Evolutionary conservation across 148 eudicot genomes (phyloP).

Genomic region (Mesembryanthemum crystallinum): DNA sequence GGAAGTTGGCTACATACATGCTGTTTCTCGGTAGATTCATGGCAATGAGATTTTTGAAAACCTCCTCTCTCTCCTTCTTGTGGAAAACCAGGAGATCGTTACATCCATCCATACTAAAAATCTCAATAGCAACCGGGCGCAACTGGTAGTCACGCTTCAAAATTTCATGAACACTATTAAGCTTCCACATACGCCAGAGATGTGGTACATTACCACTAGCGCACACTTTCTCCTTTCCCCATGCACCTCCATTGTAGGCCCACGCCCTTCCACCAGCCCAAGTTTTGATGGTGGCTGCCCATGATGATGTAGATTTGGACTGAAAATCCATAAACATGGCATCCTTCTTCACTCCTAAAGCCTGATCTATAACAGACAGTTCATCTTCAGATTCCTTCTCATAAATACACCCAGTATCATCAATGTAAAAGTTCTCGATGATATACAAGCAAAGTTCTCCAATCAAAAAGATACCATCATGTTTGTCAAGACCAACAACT

Average conservation of each 20-base stretch:
- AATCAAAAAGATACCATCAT: conserved; percentile 94
- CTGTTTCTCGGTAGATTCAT: conserved; percentile 98
- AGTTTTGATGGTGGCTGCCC: conserved; percentile 60
- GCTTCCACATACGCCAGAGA: conserved; percentile 97
- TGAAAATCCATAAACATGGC: conserved; percentile 66
- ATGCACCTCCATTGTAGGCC: conserved; percentile 98
- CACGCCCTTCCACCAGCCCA: conserved; percentile 88
- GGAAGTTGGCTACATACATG: conserved; percentile 59
- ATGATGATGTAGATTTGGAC: conserved; percentile 81
- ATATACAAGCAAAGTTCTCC: conserved; percentile 89
- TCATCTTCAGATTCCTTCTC: conserved; percentile 95
- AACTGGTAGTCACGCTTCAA: conserved; percentile 98
- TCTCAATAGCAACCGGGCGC: conserved; percentile 96
- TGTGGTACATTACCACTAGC: conserved; percentile 80
- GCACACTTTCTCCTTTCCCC: conserved; percentile 93
- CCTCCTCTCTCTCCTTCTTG: conserved; percentile 98
- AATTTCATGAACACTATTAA: conserved; percentile 93
- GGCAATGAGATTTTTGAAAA: conserved; percentile 89
- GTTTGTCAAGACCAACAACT: conserved; percentile 94
- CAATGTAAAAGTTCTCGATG: conserved; percentile 89
- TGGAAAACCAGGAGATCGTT: conserved; percentile 96
- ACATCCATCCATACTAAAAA: conserved; percentile 99
- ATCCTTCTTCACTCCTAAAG: conserved; percentile 96
- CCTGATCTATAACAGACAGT: conserved; percentile 88
- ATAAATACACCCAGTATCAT: conserved; percentile 83